Base-by-base conservation (phyloP, 176 grass and related monocot genomes). In the Musa itinerans region DNA sequence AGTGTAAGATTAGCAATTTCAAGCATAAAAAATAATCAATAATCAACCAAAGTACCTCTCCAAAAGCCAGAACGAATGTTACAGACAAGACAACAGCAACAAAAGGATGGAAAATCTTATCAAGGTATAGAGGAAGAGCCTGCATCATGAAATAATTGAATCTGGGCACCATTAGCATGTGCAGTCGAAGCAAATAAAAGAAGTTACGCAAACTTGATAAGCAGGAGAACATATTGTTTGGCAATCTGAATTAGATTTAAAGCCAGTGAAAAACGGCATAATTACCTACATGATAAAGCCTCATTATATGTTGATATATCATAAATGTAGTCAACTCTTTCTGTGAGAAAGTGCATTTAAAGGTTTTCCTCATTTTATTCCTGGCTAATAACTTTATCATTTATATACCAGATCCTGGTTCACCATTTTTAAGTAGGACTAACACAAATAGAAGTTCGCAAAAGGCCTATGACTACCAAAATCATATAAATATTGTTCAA, bases 111-210 rank as follows among this genome's bases (percentile, higher is more conserved):
- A 99, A 99, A 67, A 99, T 99, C 74, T 73, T 94, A 80, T 99
- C 96, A 80, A 99, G 88, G 52, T 89, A 99, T 86, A 99, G 84
- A 84, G 96, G 96, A 80, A 99, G 96, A 63, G 96, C 96, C 96
- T 99, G 86, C 77, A 88, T 75, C 73, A 24, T 55, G 26, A 51
- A 80, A 82, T 77, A 9, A 58, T 72, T 59, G 71, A 26, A 88
- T 63, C 26, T 7, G 6, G 76, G 81, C n/a, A 80, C 52, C 52
- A 53, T 20, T 76, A 56, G 43, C 14, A 51, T 75, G 2, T 9
- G 49, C 21, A 68, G 56, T 73, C 27, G 55, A 62, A 17, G n/a
- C 17, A 0, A 57, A 20, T n/a, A 54, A 69, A 79, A 71, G 16
- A 70, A 58, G 13, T 65, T 25, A 65, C 63, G 12, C 9, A 21